Conservation (phyloP, 441 rosid species). For the Iberis amara region DNA sequence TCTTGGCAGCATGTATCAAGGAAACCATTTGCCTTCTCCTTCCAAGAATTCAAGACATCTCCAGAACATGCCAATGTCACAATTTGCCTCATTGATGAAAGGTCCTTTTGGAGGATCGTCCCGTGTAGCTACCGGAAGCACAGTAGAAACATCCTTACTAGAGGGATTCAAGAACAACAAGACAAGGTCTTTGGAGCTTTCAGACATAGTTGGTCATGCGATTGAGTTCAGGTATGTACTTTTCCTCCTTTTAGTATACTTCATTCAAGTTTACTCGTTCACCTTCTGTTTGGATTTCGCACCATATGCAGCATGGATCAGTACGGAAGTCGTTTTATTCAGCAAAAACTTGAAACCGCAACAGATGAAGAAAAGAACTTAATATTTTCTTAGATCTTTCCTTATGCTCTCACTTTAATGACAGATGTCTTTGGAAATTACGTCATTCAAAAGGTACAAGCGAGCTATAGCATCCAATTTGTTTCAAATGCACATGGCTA, state of each 20-base stretch:
- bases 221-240: conserved; percentile 72
- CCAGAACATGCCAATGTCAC: conserved; percentile 49
- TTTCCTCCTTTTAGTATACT: conserved; percentile 8
- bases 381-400: conserved; percentile 75
- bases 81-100: conserved; percentile 51
- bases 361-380: conserved; percentile 62
- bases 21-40: conserved; percentile 49
- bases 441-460: conserved; percentile 80
- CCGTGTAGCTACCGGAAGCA: conserved; percentile 46
- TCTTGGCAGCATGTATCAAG: conserved; percentile 40
- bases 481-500: neutral
- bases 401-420: conserved; percentile 76
- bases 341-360: conserved; percentile 85
- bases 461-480: conserved; percentile 19
- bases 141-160: conserved; percentile 54
- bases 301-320: conserved; percentile 71
- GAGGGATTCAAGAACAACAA: conserved; percentile 83
- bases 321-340: conserved; percentile 92
- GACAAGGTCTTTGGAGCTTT: conserved; percentile 61
- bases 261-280: conserved; percentile 15
- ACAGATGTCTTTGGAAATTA: conserved; percentile 97
- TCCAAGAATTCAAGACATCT: conserved; percentile 48
- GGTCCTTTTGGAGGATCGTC: conserved; percentile 54
- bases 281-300: conserved; percentile 11
- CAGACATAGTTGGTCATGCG: conserved; percentile 63